These are phyloP conservation scores for Bremia lactucae DNA, from an alignment of 352 stramenopile species.

Conservation along the genomic window DNA sequence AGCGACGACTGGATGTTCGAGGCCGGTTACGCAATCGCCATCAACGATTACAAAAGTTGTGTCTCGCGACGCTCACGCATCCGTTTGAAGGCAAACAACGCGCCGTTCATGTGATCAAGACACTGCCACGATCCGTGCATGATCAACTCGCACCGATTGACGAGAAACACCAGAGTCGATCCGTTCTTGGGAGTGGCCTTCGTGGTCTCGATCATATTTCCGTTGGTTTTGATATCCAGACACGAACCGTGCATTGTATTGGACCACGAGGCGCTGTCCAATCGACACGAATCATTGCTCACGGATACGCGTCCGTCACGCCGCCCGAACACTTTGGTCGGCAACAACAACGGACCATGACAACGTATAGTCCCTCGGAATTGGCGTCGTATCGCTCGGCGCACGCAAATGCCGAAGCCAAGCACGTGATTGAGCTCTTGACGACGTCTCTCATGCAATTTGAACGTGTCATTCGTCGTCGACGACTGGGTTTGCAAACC, in stretches of 20 bases:
- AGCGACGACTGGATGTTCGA: conserved; percentile 19
- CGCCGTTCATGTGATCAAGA: conserved; percentile 49
- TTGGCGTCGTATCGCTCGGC: conserved; percentile 26
- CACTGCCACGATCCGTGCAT: conserved; percentile 45
- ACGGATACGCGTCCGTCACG: conserved; percentile 48
- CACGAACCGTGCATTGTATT: conserved; percentile 15
- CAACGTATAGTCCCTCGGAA: conserved; percentile 17
- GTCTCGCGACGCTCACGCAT: conserved; percentile 36
- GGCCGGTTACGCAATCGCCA: conserved; percentile 25
- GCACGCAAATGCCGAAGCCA: conserved; percentile 51
- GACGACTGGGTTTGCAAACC: conserved; percentile 54
- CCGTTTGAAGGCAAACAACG: conserved; percentile 32
- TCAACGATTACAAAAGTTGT: conserved; percentile 44
- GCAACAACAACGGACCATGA: conserved; percentile 13
- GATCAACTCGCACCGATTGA: conserved; percentile 37
- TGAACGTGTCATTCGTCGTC: conserved; percentile 58
- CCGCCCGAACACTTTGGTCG: conserved; percentile 25
- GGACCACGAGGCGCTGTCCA: conserved; percentile 13
- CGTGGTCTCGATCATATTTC: conserved; percentile 40
- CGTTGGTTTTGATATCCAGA: conserved; percentile 50
- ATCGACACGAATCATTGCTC: conserved; percentile 37
- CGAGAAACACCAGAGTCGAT: conserved; percentile 30
- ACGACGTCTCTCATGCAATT: conserved; percentile 43
- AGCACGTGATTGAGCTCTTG: conserved; percentile 45
- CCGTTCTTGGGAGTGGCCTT: conserved; percentile 27